Evolutionary conservation across 768 basidiomycete genomes (phyloP).

Genomic region (Cantharellus anzutake): DNA sequence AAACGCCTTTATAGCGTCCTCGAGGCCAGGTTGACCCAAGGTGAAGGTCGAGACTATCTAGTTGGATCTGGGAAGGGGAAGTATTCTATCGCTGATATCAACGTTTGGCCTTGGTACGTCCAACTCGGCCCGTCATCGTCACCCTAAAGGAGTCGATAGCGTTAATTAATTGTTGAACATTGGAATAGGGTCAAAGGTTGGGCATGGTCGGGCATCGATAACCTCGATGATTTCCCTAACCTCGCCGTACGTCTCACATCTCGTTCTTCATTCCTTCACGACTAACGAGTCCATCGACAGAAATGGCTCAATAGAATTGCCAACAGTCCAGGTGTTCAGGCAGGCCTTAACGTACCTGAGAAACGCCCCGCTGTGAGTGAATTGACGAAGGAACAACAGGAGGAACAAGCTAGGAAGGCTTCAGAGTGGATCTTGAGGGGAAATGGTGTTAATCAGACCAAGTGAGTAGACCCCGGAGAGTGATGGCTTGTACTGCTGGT

Average conservation of each 20-base stretch:
- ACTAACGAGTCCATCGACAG: too few species aligned
- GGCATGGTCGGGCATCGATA: constrained; percentile 30
- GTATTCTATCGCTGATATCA: constrained; percentile 54
- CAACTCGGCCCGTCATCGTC: background rate
- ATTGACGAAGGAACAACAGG: too few species aligned
- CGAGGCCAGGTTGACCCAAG: constrained; percentile 43
- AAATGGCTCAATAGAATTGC: too few species aligned
- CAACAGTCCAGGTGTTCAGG: too few species aligned
- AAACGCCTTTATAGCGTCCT: constrained; percentile 70
- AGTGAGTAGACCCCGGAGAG: too few species aligned
- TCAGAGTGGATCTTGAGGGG: too few species aligned
- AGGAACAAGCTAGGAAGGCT: too few species aligned
- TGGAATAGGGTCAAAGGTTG: constrained; percentile 33
- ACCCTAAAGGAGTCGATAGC: background rate
- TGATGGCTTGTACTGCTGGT: too few species aligned
- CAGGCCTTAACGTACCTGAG: too few species aligned
- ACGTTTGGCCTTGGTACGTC: constrained; percentile 40
- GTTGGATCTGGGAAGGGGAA: constrained; percentile 55
- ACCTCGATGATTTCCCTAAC: constrained; percentile 41
- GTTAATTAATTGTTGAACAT: constrained; percentile 1
- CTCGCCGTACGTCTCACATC: constrained; percentile 31
- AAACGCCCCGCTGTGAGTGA: too few species aligned
- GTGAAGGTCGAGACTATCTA: constrained; percentile 61
- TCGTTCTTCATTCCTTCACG: too few species aligned
- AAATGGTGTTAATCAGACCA: too few species aligned